phyloP scores from a whole-genome alignment of 129 eudicot genomes.

The Mikania micrantha region DNA sequence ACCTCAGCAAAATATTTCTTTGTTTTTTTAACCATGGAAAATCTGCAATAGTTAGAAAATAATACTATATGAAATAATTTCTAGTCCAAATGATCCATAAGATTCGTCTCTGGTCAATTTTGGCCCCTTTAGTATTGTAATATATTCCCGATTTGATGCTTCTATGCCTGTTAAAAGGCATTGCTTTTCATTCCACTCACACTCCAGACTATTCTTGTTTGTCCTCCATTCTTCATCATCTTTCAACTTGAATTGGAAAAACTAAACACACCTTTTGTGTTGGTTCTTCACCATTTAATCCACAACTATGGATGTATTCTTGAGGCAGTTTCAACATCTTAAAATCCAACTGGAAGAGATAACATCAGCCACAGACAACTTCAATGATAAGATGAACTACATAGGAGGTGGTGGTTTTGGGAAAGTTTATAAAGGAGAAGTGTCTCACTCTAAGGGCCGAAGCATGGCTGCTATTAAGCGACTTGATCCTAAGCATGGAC shows the following conservation, averaged over 20 bases:
- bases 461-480: slow-evolving; percentile 12
- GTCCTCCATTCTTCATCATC: neutral
- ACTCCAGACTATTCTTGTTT: neutral
- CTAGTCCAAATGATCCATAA: too few relatives aligned
- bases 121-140: too few relatives aligned
- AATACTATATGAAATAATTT: too few relatives aligned
- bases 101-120: too few relatives aligned
- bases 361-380: neutral
- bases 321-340: neutral
- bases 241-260: neutral
- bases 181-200: neutral
- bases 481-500: neutral
- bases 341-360: slow-evolving; percentile 3
- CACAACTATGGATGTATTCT: neutral
- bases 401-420: slow-evolving; percentile 19
- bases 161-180: neutral
- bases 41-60: too few relatives aligned
- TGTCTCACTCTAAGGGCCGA: neutral
- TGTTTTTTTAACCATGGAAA: too few relatives aligned
- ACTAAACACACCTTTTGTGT: too few relatives aligned
- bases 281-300: too few relatives aligned
- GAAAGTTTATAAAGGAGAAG: slow-evolving; percentile 1
- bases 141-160: neutral
- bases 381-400: neutral
- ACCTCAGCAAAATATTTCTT: too few relatives aligned